Evolutionary conservation across 2,329 filamentous ascomycete species (phyloP), one percentile per base, ranked within the genome.

Genomic region (Scytalidium sp.): DNA sequence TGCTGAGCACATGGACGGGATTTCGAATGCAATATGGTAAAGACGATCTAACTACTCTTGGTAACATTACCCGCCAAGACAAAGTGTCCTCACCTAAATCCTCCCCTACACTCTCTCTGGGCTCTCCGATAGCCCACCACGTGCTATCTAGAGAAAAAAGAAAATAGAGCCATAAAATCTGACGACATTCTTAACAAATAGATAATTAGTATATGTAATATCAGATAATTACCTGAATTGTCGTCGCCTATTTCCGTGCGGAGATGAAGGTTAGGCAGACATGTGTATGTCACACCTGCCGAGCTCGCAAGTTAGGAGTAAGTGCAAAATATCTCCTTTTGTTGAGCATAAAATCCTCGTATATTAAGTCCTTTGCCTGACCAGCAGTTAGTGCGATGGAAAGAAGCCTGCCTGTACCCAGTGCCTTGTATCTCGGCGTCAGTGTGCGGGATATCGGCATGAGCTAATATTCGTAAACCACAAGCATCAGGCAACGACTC

Each of bases 21-120:
- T n/a, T n/a, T n/a, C n/a, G n/a, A n/a, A n/a, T n/a, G n/a, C n/a
- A n/a, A n/a, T 56, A n/a, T 15, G 50, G 49, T 25, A 46, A 56
- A 20, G 62, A 61, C 41, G 54, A 60, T 29, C 25, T 29, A 29
- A 29, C 25, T 13, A 8, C 25, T 13, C 13, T 29, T 8, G 25
- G 25, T 13, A 29, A 29, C 25, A 29, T 29, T 29, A 29, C 25
- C 25, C 25, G 25, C 25, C 25, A 7, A 29, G 25, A 7, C 7
- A 29, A 7, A 29, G 25, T 13, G 13, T 8, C 25, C 8, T 13
- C 25, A 29, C 25, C 25, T 7, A 29, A 8, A 29, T 13, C 7
- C 7, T 7, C 7, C 13, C 7, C 25, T 29, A 29, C 25, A 29
- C 25, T 29, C 13, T 13, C 25, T 29, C 25, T 29, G 7, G 25